Evolutionary conservation across 1,284 basidiomycete genomes (phyloP).

Genomic region (Ganoderma meredithae): DNA sequence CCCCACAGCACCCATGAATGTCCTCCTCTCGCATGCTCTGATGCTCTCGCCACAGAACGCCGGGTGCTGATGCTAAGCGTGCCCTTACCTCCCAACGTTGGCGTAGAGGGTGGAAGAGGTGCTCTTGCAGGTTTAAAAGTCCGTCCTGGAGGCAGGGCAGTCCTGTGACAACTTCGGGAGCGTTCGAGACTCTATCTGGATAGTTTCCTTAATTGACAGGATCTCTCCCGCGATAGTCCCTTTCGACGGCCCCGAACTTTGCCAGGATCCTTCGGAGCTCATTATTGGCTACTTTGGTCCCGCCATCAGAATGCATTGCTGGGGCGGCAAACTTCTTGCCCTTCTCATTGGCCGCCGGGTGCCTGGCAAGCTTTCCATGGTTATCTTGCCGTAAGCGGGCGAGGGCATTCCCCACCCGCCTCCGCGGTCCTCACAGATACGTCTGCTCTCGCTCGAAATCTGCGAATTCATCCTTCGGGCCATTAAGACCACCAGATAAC

Average conservation of each 20-base stretch:
- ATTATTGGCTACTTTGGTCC: constrained; percentile 9
- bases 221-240: constrained; percentile 23
- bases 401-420: background rate
- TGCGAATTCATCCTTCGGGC: background rate
- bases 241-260: constrained; percentile 20
- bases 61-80: background rate
- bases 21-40: background rate
- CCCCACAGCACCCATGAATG: background rate
- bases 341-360: constrained; percentile 16
- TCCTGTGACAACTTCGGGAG: constrained; percentile 3
- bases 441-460: constrained; percentile 2
- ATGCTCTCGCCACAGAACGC: background rate
- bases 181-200: constrained; percentile 4
- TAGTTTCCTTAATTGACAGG: constrained; percentile 21
- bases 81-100: background rate
- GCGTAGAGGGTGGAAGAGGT: constrained; percentile 2
- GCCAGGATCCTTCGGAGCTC: constrained; percentile 12
- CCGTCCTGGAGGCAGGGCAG: background rate
- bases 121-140: background rate
- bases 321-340: constrained; percentile 6
- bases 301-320: constrained; percentile 16
- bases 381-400: constrained; percentile 24
- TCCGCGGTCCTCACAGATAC: background rate
- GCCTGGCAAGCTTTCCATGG: constrained; percentile 14
- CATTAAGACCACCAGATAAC: background rate